These are phyloP conservation scores for Magnusiomyces magnusii DNA, from an alignment of 1,139 yeast genomes.

Conservation along the genomic window DNA sequence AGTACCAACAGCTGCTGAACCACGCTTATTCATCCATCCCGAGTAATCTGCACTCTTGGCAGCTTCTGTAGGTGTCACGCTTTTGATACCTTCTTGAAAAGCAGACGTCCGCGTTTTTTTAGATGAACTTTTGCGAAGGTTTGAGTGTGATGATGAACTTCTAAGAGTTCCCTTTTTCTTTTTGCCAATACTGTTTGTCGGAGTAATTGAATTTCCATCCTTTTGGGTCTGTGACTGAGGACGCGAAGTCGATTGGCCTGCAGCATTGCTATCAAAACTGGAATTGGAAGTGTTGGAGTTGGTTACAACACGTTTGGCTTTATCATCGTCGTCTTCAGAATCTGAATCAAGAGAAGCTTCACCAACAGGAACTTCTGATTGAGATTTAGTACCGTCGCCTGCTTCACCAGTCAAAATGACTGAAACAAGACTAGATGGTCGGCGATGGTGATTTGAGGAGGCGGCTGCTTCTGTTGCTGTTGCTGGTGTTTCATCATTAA, in stretches of 20 bases:
- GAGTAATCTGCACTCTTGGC: slow-evolving; percentile 65
- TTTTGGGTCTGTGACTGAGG: not conserved
- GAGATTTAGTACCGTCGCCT: not conserved
- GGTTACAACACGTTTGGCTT: not conserved
- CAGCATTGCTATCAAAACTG: not conserved
- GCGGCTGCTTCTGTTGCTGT: not conserved
- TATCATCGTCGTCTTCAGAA: not conserved
- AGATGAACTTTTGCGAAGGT: slow-evolving; percentile 17
- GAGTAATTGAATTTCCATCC: slow-evolving; percentile 13
- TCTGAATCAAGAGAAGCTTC: not conserved
- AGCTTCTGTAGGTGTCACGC: slow-evolving; percentile 69
- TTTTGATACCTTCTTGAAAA: slow-evolving; percentile 84
- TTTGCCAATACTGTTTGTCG: not conserved
- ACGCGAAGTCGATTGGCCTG: not conserved
- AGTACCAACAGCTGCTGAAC: slow-evolving; percentile 73
- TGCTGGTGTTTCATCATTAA: not conserved
- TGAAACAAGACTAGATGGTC: slow-evolving; percentile 1
- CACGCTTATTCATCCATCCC: slow-evolving; percentile 96
- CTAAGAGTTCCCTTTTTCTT: slow-evolving; percentile 20
- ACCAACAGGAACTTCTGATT: not conserved
- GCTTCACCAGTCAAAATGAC: not conserved
- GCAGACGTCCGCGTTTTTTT: slow-evolving; percentile 64
- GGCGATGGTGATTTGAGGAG: not conserved
- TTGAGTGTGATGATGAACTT: slow-evolving; percentile 27
- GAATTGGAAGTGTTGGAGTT: not conserved